These are phyloP conservation scores for Lasiodiplodia hormozganensis DNA, from an alignment of 2,329 filamentous ascomycete genomes.

Conservation along the genomic window DNA sequence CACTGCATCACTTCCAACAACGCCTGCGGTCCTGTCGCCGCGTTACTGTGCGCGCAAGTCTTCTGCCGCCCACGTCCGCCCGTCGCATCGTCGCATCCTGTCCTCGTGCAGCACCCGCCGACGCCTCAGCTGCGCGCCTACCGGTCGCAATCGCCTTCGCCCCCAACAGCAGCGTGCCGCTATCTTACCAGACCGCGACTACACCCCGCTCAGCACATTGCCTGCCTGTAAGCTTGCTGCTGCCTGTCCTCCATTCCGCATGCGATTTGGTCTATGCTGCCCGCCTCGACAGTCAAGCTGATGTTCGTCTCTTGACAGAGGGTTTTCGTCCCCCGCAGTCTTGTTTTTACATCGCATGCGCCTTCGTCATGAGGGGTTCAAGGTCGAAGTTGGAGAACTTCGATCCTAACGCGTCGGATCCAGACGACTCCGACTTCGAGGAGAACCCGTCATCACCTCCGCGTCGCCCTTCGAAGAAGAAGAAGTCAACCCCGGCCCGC, in stretches of 20 bases:
- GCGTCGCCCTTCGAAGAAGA: constrained; percentile 33
- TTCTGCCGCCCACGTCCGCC: neutral
- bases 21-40: constrained; percentile 1
- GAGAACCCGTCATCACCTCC: constrained; percentile 29
- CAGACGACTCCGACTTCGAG: constrained; percentile 47
- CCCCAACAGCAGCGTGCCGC: constrained; percentile 1
- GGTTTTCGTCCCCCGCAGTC: neutral
- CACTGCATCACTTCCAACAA: constrained; percentile 16
- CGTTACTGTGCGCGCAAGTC: neutral
- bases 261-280: neutral
- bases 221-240: constrained; percentile 7
- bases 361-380: constrained; percentile 43
- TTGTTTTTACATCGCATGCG: neutral
- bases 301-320: neutral
- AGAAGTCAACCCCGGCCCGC: constrained; percentile 39
- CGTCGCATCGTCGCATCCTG: constrained; percentile 2
- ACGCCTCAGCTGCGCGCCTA: constrained; percentile 22
- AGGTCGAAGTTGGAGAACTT: constrained; percentile 44
- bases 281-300: neutral
- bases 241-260: neutral
- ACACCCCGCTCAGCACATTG: neutral
- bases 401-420: constrained; percentile 49
- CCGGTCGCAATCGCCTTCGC: constrained; percentile 20
- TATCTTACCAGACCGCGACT: neutral
- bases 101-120: constrained; percentile 21